Evolutionary conservation across 1,284 basidiomycete genomes (phyloP).

Genomic region (Gymnopus androsaceus): DNA sequence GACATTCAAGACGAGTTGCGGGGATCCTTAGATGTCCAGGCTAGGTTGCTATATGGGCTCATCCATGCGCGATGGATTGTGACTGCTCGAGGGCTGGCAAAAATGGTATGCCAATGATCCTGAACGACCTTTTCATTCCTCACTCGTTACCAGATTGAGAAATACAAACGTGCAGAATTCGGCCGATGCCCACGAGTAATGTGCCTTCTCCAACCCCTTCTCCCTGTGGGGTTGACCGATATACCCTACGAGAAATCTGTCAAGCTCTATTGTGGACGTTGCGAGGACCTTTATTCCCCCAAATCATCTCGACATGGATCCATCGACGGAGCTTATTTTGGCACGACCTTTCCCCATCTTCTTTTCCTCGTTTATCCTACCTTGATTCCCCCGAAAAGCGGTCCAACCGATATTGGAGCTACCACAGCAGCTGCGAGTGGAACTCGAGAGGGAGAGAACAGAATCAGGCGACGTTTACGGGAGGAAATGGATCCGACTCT

Average conservation of each 20-base stretch:
- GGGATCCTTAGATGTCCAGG: slow-evolving; percentile 87
- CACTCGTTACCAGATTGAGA: slow-evolving; percentile 72
- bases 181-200: slow-evolving; percentile 94
- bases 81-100: slow-evolving; percentile 87
- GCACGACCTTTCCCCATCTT: slow-evolving; percentile 94
- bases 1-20: slow-evolving; percentile 79
- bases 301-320: slow-evolving; percentile 93
- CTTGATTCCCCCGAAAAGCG: slow-evolving; percentile 83
- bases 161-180: slow-evolving; percentile 96
- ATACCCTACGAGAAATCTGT: slow-evolving; percentile 95
- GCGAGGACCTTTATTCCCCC: slow-evolving; percentile 95
- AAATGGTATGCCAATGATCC: slow-evolving; percentile 86
- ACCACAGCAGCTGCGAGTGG: slow-evolving; percentile 14
- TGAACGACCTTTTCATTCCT: neutral
- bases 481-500: slow-evolving; percentile 53
- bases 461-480: slow-evolving; percentile 44
- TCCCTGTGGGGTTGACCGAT: slow-evolving; percentile 94
- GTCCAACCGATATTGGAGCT: slow-evolving; percentile 52
- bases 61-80: slow-evolving; percentile 98
- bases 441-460: slow-evolving; percentile 35
- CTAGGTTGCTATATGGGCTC: slow-evolving; percentile 89
- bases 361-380: slow-evolving; percentile 94
- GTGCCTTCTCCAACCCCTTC: slow-evolving; percentile 88
- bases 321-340: slow-evolving; percentile 96
- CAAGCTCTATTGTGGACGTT: slow-evolving; percentile 94